Evolutionary conservation across 2,329 filamentous ascomycete species (phyloP), one percentile per base, ranked within the genome.

Genomic region (Fusarium liriodendri): DNA sequence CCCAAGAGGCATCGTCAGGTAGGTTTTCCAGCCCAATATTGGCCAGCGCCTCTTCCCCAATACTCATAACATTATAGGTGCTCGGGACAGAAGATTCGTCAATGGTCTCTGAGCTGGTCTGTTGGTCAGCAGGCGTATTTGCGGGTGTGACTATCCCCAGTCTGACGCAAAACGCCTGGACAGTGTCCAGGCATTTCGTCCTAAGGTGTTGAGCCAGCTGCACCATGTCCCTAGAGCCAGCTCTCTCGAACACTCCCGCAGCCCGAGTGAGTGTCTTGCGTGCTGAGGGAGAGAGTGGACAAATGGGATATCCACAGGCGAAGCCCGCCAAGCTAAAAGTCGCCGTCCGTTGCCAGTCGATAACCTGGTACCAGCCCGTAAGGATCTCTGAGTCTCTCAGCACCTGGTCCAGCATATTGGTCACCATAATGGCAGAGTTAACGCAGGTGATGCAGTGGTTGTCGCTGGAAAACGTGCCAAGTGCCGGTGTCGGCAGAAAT

Each of bases 401-500:
- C 10, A 76, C 70, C 50, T 81, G 78, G 45, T 80, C 68, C 20
- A 80, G 64, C 29, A 81, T 79, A 6, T 73, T 75, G 1, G 79
- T 80, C n/a, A 79, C 67, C 45, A 76, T 70, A 0, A 80, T 67
- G 2, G 78, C 78, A 7, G 79, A 77, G 38, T 79, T 74, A 5
- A 75, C 75, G 35, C 64, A 63, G 6, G 64, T 59, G 10, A 78
- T 73, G 38, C 76, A 78, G 27, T 77, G 73, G 27, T 78, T 78
- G 58, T 78, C 77, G 52, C 78, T 78, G 1, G 75, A 71, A 5
- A 76, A 66, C 0, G 79, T 79, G 2, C 77, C 76, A 0, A 78
- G 64, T 3, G 79, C 77, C 2, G 79, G 74, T 1, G 77, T 77
- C 2, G 76, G 77, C 1, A 78, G 62, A 40, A 86, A 86, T 14